These are phyloP conservation scores for Geotrichum europaeum DNA, from an alignment of 1,139 yeast species.

Conservation along the genomic window DNA sequence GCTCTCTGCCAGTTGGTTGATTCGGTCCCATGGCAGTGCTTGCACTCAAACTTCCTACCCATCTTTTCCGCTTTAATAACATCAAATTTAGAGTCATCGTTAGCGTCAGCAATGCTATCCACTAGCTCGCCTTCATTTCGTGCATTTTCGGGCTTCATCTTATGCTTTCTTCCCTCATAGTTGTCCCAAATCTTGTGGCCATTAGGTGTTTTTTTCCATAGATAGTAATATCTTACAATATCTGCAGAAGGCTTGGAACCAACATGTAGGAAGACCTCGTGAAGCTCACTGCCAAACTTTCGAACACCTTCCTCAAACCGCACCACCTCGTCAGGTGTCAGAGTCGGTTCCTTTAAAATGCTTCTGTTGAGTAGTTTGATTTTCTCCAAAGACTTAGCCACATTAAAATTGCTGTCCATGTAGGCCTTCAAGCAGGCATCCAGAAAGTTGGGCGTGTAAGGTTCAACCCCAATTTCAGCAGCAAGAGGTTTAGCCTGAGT, in stretches of 20 bases:
- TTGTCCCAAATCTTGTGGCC: constrained; percentile 83
- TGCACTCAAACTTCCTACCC: constrained; percentile 48
- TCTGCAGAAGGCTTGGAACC: constrained; percentile 64
- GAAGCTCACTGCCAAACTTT: constrained; percentile 71
- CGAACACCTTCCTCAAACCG: constrained; percentile 72
- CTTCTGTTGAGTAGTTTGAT: constrained; percentile 45
- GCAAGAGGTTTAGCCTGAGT: constrained; percentile 54
- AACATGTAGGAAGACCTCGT: constrained; percentile 65
- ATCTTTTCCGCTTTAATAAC: constrained; percentile 40
- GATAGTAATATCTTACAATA: constrained; percentile 78
- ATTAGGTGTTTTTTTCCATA: constrained; percentile 80
- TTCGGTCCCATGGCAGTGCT: constrained; percentile 51
- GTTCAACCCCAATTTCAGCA: constrained; percentile 41
- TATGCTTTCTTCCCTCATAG: constrained; percentile 63
- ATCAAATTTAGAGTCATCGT: constrained; percentile 68
- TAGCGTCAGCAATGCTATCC: constrained; percentile 54
- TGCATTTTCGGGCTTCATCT: constrained; percentile 36
- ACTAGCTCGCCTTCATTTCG: constrained; percentile 28
- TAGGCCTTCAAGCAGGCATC: constrained; percentile 61
- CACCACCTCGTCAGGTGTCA: constrained; percentile 54
- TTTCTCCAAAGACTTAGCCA: neutral
- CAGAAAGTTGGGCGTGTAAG: constrained; percentile 60
- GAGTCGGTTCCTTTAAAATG: constrained; percentile 66
- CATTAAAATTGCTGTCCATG: constrained; percentile 48
- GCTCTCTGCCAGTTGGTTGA: constrained; percentile 66